Base-by-base conservation (phyloP, 129 eudicot species). In the Rutidosis leptorrhynchoides region DNA sequence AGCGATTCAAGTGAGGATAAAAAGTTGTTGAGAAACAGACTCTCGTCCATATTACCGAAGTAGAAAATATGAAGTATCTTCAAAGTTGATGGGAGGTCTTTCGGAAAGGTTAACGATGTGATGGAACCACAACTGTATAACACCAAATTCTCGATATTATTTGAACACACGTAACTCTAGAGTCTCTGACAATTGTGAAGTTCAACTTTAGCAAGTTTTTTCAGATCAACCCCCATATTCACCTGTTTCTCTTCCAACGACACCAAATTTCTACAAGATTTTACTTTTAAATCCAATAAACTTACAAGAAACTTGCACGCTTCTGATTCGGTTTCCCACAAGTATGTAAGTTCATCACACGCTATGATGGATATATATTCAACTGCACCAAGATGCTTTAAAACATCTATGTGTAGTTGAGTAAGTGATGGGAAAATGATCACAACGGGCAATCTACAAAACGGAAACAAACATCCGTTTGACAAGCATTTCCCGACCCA, bases 81-180 rank as follows among this genome's bases (percentile, higher is more conserved):
- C 52, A 72, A 26, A 9, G 26, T 14, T 26, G 76, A 71, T 29
- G 40, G 62, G 40, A 30, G 14, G 53, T 51, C 11, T 8, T 48
- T 12, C 33, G 53, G 63, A 27, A 72, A 72, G 55, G 53, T 33
- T n/a, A 62, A 52, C 4, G 40, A 72, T 51, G 43, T 49, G 42
- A 72, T 6, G 16, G 61, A 72, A 23, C 9, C 54, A 27, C 69
- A 62, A 24, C 10, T 1, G 12, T 0, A 12, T 7, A 72, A 62
- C 33, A 4, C 10, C 63, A 72, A 24, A 25, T 35, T 62, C 77
- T 62, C 55, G 7, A 72, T 35, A 28, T 30, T 23, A n/a, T 60
- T 72, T 62, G 70, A 70, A 51, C 70, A 62, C 3, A n/a, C 1
- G 56, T 72, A 72, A 53, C 63, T 62, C 70, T 72, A n/a, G 17